Base-by-base conservation (phyloP, 1,284 basidiomycete species). In the Meira miltonrushii region DNA sequence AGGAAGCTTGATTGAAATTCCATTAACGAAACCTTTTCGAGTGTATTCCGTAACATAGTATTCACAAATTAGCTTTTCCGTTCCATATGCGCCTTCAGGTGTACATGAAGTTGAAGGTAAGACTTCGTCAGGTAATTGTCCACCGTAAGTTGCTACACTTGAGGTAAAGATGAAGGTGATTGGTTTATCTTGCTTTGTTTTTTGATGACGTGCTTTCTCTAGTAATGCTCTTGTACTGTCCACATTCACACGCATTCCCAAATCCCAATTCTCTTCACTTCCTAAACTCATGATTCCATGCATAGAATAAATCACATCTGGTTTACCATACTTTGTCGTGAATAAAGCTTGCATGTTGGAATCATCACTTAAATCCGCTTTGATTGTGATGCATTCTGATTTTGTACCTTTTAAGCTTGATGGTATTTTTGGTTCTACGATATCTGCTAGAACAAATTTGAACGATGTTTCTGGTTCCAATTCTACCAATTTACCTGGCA, bases 271-370 rank as follows among this genome's bases (percentile, higher is more conserved):
- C 28, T 59, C 40, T 53, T 67, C 67, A 21, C 57, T 47, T 12
- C 67, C 67, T 48, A 65, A 61, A 19, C 59, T 63, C 67, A 69
- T 69, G 61, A 69, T 69, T 0, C 67, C 67, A 53, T 69, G 67
- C 46, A 69, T 50, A 8, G 64, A 64, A 59, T 67, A 68, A 58
- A 68, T 65, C 17, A 65, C 61, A 12, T 51, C 38, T 0, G 67
- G 67, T 10, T 55, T 28, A 3, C 66, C 67, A 10, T 65, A 52
- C 5, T 55, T 43, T 5, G 67, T 67, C 12, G 44, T 39, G 39
- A 69, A 69, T 51, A 69, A 47, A 23, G 63, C 58, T 11, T 63
- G 54, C 13, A 68, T 58, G 3, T 62, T 57, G 1, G 40, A n/a
- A 0, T 59, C n/a, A 2, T 44, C 58, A 33, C 65, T 57, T 17